Conservation (phyloP, 305 asterid genomes). For the Fraxinus nigra region DNA sequence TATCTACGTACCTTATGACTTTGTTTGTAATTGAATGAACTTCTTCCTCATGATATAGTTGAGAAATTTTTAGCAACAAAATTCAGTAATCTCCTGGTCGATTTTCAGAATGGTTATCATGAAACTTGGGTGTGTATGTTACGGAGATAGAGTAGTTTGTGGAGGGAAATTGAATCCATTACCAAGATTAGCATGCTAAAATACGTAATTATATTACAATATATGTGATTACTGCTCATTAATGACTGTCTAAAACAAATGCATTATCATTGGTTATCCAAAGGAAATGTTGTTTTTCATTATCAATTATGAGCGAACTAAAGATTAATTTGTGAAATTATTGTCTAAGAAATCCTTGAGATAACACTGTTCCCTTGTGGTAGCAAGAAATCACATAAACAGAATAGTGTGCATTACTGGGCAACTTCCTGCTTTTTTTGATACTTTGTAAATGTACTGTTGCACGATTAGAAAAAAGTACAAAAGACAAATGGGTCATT, state of each 20-base stretch:
- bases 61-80: neutral
- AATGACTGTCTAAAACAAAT: neutral
- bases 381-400: neutral
- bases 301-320: neutral
- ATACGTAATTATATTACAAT: neutral
- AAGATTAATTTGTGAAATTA: neutral
- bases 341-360: neutral
- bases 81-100: neutral
- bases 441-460: neutral
- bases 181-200: neutral
- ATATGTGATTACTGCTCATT: neutral
- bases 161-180: neutral
- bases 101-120: slow-evolving; percentile 1
- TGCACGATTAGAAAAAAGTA: neutral
- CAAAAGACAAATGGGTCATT: neutral
- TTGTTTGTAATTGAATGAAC: neutral
- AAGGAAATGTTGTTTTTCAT: neutral
- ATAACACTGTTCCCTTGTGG: neutral
- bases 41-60: neutral
- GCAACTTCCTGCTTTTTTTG: neutral
- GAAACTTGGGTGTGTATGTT: neutral
- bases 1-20: slow-evolving; percentile 23
- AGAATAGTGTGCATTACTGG: neutral
- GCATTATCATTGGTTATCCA: neutral
- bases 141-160: neutral